A percentile compares a stretch with the other conserved stretches of the same genome.
phyloP scores from a whole-genome alignment of 345 rosid genomes.

The Zanthoxylum bungeanum region DNA sequence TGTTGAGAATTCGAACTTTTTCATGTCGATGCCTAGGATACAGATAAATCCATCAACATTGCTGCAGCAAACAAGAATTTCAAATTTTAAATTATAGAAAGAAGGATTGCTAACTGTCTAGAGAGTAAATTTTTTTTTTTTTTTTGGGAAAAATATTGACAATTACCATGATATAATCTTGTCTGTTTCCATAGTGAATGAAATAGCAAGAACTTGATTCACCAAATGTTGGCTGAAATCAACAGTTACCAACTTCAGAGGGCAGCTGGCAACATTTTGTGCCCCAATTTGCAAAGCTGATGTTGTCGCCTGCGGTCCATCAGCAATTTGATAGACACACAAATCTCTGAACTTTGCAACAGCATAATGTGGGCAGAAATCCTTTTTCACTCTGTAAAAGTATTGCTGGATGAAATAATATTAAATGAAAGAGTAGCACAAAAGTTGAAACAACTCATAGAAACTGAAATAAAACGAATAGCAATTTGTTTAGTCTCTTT shows the following conservation, averaged over 20 bases:
- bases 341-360: constrained; percentile 62
- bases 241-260: constrained; percentile 56
- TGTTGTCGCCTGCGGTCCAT: constrained; percentile 83
- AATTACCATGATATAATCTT: constrained; percentile 67
- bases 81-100: neutral
- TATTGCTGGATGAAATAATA: constrained; percentile 58
- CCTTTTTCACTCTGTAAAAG: constrained; percentile 72
- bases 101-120: neutral
- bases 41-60: constrained; percentile 86
- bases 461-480: neutral
- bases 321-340: constrained; percentile 73
- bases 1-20: constrained; percentile 30
- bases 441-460: neutral
- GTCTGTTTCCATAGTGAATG: constrained; percentile 74
- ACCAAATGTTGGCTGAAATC: constrained; percentile 56
- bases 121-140: neutral
- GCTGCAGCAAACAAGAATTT: constrained; percentile 31
- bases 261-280: constrained; percentile 62
- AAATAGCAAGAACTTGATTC: constrained; percentile 81
- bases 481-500: neutral
- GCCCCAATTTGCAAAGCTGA: constrained; percentile 85
- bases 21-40: constrained; percentile 60
- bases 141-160: neutral
- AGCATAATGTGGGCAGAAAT: constrained; percentile 72
- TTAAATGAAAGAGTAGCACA: neutral